Conservation (phyloP, 2,329 filamentous ascomycete species). For the Phyllosticta citrichinensis region DNA sequence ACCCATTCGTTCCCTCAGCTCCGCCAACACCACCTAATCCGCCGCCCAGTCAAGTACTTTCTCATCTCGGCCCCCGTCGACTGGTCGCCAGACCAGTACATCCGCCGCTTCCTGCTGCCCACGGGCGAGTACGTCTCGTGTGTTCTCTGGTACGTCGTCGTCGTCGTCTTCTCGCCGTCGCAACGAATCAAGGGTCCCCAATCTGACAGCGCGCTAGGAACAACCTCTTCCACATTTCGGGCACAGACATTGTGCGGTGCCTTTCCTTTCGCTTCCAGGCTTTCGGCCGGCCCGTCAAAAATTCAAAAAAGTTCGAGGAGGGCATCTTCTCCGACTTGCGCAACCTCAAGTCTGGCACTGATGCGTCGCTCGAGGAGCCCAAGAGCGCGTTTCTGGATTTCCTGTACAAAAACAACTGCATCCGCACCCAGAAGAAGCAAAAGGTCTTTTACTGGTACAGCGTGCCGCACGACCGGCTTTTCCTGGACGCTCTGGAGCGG, state of each 20-base stretch:
- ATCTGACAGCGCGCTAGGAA: slow-evolving; percentile 48
- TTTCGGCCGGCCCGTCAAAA: slow-evolving; percentile 96
- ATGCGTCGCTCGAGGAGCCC: slow-evolving; percentile 95
- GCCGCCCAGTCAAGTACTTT: slow-evolving; percentile 83
- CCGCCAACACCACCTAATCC: slow-evolving; percentile 21
- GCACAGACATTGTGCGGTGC: slow-evolving; percentile 96
- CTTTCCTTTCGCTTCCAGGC: slow-evolving; percentile 97
- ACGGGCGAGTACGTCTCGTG: slow-evolving; percentile 99
- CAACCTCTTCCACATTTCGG: slow-evolving; percentile 98
- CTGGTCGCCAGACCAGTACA: slow-evolving; percentile 95
- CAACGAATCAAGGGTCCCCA: neutral
- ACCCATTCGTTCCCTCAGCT: slow-evolving; percentile 57
- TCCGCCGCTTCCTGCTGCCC: slow-evolving; percentile 85
- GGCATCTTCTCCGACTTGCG: slow-evolving; percentile 98
- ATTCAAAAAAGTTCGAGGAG: slow-evolving; percentile 99
- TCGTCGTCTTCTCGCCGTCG: neutral
- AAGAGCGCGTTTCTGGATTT: slow-evolving; percentile 98
- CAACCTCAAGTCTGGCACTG: slow-evolving; percentile 95
- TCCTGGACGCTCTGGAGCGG: slow-evolving; percentile 92
- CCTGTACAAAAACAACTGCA: slow-evolving; percentile 99
- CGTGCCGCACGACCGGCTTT: slow-evolving; percentile 92
- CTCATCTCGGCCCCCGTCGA: slow-evolving; percentile 97
- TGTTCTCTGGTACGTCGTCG: slow-evolving; percentile 63
- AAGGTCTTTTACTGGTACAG: slow-evolving; percentile 99
- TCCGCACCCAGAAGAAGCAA: slow-evolving; percentile 98